Evolutionary conservation across 345 rosid genomes (phyloP).

Genomic region (Ceriops tagal): DNA sequence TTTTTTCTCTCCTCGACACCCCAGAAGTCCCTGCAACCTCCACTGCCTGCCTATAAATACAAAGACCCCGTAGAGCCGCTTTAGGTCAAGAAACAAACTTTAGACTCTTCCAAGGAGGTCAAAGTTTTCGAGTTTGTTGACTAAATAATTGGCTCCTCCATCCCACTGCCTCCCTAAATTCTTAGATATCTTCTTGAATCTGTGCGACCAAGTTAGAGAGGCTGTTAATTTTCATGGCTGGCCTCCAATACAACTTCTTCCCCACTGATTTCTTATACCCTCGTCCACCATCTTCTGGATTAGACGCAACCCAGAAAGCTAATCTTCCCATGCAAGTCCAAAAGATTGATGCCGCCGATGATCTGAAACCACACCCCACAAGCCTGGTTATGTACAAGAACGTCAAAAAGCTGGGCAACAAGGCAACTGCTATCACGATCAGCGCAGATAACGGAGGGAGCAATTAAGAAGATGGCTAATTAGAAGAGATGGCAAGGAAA

Average conservation of each 20-base stretch:
- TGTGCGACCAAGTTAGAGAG: neutral
- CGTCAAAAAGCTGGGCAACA: neutral
- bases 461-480: neutral
- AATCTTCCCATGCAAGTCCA: constrained; percentile 12
- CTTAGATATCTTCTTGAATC: neutral
- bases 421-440: neutral
- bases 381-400: constrained; percentile 7
- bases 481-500: neutral
- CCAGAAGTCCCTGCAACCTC: no score
- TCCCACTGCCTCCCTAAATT: neutral
- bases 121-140: no score
- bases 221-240: constrained; percentile 31
- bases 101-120: no score
- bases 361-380: neutral
- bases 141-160: no score
- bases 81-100: no score
- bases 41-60: no score
- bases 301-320: constrained; percentile 3
- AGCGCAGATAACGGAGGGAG: neutral
- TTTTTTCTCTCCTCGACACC: no score
- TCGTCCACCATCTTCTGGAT: constrained; percentile 23
- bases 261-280: constrained; percentile 56
- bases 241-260: constrained; percentile 49
- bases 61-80: no score
- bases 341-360: neutral